Conservation (phyloP, 108 stramenopile genomes). For the Cyclostephanos tholiformis region DNA sequence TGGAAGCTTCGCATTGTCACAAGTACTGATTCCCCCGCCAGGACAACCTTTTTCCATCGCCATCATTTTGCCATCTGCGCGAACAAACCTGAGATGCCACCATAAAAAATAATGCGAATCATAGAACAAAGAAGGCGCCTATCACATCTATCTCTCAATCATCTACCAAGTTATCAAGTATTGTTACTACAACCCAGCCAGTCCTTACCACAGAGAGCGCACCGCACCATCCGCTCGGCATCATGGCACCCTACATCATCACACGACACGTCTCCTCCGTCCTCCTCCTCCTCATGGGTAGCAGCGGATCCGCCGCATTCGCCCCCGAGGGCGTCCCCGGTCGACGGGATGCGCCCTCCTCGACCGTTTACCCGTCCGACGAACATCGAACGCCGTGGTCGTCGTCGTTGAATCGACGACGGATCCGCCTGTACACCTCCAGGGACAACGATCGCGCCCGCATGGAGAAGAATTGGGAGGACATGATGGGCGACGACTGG, state of each 20-base stretch:
- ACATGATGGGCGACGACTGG: slow-evolving; percentile 87
- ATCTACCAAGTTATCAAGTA: no score
- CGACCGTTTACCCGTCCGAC: not conserved
- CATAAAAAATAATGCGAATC: no score
- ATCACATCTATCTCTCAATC: not conserved
- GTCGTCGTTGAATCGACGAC: not conserved
- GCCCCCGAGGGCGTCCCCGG: not conserved
- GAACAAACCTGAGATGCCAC: no score
- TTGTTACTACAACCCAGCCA: no score
- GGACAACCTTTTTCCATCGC: no score
- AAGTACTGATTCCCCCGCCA: no score
- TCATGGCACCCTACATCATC: slow-evolving; percentile 19
- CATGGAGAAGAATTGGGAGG: slow-evolving; percentile 76
- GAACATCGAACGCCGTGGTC: not conserved
- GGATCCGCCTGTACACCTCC: slow-evolving; percentile 9
- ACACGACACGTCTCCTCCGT: slow-evolving; percentile 2
- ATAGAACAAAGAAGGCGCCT: no score
- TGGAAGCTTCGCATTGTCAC: not conserved
- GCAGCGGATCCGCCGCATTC: slow-evolving; percentile 7
- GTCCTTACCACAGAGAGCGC: not conserved
- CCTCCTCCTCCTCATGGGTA: slow-evolving; percentile 13
- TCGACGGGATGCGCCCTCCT: slow-evolving; percentile 1
- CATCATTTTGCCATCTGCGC: no score
- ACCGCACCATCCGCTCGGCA: slow-evolving; percentile 8
- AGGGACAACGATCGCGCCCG: slow-evolving; percentile 81